A percentile compares a stretch with the other conserved stretches of the same genome.
phyloP scores from a whole-genome alignment of 345 rosid genomes.

The Eutrema japonicum region DNA sequence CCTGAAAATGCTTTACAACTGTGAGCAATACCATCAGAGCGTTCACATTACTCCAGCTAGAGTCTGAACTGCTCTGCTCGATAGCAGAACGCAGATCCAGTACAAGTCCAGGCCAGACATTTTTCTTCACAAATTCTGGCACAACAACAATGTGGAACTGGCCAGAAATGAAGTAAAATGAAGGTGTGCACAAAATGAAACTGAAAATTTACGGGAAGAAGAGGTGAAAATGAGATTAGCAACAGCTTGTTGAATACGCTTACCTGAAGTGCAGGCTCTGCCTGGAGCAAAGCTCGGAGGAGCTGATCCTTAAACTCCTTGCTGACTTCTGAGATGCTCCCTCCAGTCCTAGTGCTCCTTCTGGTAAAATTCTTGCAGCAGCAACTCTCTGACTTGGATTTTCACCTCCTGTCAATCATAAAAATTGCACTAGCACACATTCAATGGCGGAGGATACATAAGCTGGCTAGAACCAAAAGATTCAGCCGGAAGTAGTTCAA shows the following conservation, averaged over 20 bases:
- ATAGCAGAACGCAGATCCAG: conserved; percentile 64
- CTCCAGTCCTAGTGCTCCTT: conserved; percentile 47
- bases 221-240: background rate
- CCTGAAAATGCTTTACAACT: conserved; percentile 84
- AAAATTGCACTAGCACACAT: background rate
- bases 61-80: conserved; percentile 55
- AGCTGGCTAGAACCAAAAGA: background rate
- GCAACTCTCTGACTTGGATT: conserved; percentile 66
- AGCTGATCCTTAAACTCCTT: conserved; percentile 81
- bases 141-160: conserved; percentile 68
- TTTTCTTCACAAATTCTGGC: conserved; percentile 68
- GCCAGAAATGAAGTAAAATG: conserved; percentile 31
- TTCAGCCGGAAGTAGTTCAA: background rate
- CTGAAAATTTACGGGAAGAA: background rate
- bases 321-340: conserved; percentile 49
- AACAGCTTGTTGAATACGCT: conserved; percentile 5
- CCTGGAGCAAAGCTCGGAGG: conserved; percentile 62
- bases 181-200: conserved; percentile 14
- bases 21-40: conserved; percentile 66
- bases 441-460: background rate
- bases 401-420: conserved; percentile 54
- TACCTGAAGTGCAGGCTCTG: conserved; percentile 69
- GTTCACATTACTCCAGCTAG: conserved; percentile 63
- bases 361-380: conserved; percentile 82
- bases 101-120: conserved; percentile 83